Evolutionary conservation across 805 yeast species (phyloP).

Genomic region (Metschnikowia lachancei): DNA sequence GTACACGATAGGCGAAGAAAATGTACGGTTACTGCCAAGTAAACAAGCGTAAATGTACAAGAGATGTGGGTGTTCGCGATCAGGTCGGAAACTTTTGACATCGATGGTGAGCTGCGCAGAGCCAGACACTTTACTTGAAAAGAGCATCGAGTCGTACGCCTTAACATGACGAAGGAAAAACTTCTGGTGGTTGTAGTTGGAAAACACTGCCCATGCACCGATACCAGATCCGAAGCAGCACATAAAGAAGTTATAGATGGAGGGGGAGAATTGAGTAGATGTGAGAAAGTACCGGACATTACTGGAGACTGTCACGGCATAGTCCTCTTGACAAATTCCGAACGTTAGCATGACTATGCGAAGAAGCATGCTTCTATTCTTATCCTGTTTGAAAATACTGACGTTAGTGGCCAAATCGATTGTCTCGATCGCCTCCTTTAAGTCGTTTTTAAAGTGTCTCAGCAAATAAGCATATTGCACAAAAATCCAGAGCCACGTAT

Average conservation of each 20-base stretch:
- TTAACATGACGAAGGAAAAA: conserved; percentile 85
- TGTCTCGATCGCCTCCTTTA: conserved; percentile 48
- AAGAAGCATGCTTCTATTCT: conserved; percentile 56
- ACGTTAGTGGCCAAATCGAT: conserved; percentile 74
- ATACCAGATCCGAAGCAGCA: conserved; percentile 64
- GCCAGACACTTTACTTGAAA: conserved; percentile 57
- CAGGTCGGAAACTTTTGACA: conserved; percentile 36
- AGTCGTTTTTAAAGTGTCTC: conserved; percentile 63
- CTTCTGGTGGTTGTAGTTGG: conserved; percentile 83
- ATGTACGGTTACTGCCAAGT: conserved; percentile 77
- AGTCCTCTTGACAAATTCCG: conserved; percentile 47
- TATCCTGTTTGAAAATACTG: conserved; percentile 71
- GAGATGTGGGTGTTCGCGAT: conserved; percentile 60
- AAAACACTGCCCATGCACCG: conserved; percentile 56
- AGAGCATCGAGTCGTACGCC: conserved; percentile 73
- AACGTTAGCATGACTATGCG: conserved; percentile 68
- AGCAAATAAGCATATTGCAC: conserved; percentile 73
- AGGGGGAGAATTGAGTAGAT: conserved; percentile 72
- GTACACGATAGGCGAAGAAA: conserved; percentile 78
- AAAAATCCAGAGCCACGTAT: conserved; percentile 81
- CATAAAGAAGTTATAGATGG: conserved; percentile 61
- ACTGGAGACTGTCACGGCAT: conserved; percentile 47
- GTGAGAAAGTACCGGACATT: conserved; percentile 63
- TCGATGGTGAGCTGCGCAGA: conserved; percentile 71
- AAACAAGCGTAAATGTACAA: conserved; percentile 77